Evolutionary conservation across 306 rosid genomes (phyloP), one percentile per base, ranked within the genome.

Genomic region (Arachis hypogaea): DNA sequence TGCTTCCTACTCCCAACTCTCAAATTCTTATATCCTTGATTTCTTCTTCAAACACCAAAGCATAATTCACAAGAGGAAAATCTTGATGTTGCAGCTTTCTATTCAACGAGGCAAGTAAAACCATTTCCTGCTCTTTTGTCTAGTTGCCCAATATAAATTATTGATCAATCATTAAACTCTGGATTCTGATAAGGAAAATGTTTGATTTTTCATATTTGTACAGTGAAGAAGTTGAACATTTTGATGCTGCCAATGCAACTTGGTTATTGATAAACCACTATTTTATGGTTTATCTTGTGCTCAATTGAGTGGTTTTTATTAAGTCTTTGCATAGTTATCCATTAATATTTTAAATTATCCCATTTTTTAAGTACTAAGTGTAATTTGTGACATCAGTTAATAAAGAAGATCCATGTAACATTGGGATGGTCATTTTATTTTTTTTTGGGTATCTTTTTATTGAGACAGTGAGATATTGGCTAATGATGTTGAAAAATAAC

Each of bases 181-280:
- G 36, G 61, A 57, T 55, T 80, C 40, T 65, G 71, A 41, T 72
- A 6, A 40, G 11, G 16, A 18, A 60, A 49, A 50, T 16, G n/a
- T 49, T 14, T 70, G 4, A 4, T 44, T 18, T 52, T 61, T 51
- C 57, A 46, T 72, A 22, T 71, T 40, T 6, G 50, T 85, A 68
- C 84, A 91, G 98, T 69, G 82, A 89, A 60, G 73, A 87, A 78
- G 55, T 78, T 85, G 85, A 86, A 78, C 77, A 63, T 55, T 79
- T 33, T 93, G 80, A 82, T 75, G 86, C 85, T 88, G 77, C 84
- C 14, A 14, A 14, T 14, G 14, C 14, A 14, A 14, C 14, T 14
- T 14, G 14, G 14, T 14, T 14, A 14, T 14, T 14, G 14, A 14
- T 14, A 14, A 14, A 14, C 14, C 14, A 14, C 14, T 14, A 14